These are phyloP conservation scores for Hsuehochloa calcarea DNA, from an alignment of 176 grass and related monocot species.

Conservation along the genomic window DNA sequence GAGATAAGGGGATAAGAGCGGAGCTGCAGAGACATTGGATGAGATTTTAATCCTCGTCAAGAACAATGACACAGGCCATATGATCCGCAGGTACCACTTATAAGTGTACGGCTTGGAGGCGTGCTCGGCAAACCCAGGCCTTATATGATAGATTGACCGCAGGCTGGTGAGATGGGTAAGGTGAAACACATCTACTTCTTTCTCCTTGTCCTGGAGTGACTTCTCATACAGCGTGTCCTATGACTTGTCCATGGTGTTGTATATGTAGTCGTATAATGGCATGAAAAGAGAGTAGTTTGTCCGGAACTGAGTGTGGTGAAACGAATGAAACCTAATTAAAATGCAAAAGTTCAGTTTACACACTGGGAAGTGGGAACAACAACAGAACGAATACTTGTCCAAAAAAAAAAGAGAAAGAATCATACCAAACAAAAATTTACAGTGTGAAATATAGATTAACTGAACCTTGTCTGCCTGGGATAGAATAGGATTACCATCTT, in stretches of 20 bases:
- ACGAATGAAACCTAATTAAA: slow-evolving; percentile 84
- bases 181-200: slow-evolving; percentile 59
- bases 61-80: slow-evolving; percentile 61
- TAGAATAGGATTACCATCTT: too few relatives aligned
- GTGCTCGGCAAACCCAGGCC: slow-evolving; percentile 65
- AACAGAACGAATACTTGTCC: too few relatives aligned
- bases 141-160: slow-evolving; percentile 71
- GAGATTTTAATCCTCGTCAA: too few relatives aligned
- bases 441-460: too few relatives aligned
- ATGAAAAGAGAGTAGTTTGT: slow-evolving; percentile 92
- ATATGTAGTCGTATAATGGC: slow-evolving; percentile 96
- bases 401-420: too few relatives aligned
- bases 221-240: slow-evolving; percentile 62
- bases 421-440: too few relatives aligned
- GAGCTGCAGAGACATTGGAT: too few relatives aligned
- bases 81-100: slow-evolving; percentile 53
- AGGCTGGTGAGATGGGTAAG: slow-evolving; percentile 74
- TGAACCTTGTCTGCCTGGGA: too few relatives aligned
- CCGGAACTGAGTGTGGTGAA: slow-evolving; percentile 91
- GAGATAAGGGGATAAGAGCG: too few relatives aligned
- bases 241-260: slow-evolving; percentile 76
- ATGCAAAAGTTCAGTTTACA: background rate
- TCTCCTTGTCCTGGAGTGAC: slow-evolving; percentile 55
- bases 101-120: slow-evolving; percentile 69
- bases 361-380: background rate